Percentiles rank a stretch among this genome's conserved stretches.
Conservation (phyloP, 305 asterid species). For the Solanum hybrid region DNA sequence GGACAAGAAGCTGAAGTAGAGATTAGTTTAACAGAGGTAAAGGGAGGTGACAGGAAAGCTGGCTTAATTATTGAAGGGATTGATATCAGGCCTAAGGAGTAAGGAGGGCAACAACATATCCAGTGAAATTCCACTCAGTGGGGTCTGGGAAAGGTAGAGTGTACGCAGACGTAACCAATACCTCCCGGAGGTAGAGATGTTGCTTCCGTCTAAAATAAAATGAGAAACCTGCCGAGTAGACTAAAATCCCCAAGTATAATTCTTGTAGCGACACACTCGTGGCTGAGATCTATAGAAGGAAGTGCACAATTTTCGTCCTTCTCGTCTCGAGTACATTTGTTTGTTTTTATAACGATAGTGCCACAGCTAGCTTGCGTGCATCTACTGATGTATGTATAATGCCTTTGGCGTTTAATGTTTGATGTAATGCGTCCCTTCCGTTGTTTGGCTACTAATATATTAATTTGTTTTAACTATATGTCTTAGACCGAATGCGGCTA, state of each 20-base stretch:
- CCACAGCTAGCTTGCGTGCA: background rate
- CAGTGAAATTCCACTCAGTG: background rate
- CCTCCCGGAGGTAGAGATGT: background rate
- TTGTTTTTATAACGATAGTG: background rate
- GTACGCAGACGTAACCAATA: background rate
- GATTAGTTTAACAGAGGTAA: slow-evolving; percentile 36
- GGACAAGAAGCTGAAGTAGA: slow-evolving; percentile 42
- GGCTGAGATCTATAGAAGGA: background rate
- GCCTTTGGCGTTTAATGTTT: background rate
- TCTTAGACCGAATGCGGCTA: background rate
- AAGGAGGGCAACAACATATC: background rate
- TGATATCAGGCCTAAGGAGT: slow-evolving; percentile 57
- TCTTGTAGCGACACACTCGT: background rate
- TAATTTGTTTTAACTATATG: background rate
- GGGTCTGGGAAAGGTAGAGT: background rate
- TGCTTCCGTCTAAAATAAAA: background rate
- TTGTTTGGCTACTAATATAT: background rate
- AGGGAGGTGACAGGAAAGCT: slow-evolving; percentile 44
- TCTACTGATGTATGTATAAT: background rate
- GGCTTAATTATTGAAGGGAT: slow-evolving; percentile 67
- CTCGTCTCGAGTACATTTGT: background rate
- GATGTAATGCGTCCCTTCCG: background rate
- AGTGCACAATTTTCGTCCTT: background rate
- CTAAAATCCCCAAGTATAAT: background rate
- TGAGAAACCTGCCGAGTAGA: background rate